These are phyloP conservation scores for Babesia gibsoni DNA, from an alignment of 169 alveolate genomes.

Conservation along the genomic window DNA sequence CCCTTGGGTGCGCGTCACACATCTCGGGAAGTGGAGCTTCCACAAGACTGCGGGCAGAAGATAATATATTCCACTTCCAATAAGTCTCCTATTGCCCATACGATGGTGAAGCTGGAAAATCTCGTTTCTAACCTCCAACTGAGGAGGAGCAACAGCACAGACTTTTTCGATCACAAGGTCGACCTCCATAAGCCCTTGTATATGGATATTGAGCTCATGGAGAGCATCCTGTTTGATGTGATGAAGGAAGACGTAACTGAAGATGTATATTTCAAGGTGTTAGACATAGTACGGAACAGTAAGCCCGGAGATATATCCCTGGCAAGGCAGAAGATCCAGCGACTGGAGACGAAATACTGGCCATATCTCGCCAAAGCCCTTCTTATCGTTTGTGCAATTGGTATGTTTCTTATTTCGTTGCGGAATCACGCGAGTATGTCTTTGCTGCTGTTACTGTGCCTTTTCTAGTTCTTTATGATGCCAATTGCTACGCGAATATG, in stretches of 20 bases:
- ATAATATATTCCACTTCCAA: no score
- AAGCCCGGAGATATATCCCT: background rate
- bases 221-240: background rate
- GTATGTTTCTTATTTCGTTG: background rate
- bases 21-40: no score
- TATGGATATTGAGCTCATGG: background rate
- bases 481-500: background rate
- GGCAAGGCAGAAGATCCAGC: constrained; percentile 6
- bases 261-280: background rate
- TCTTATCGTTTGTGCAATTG: constrained; percentile 26
- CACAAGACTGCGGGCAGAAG: no score
- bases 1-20: no score
- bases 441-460: background rate
- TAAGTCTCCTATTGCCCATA: no score
- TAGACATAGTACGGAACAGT: background rate
- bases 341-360: constrained; percentile 6
- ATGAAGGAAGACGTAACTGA: background rate
- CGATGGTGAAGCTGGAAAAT: no score
- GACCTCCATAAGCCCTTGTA: constrained; percentile 17
- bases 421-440: background rate
- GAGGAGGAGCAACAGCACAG: background rate
- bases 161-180: background rate
- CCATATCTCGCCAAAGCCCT: constrained; percentile 9
- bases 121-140: background rate
- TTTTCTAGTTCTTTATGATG: background rate